Percentiles rank a stretch among this genome's conserved stretches.
These are phyloP conservation scores for Aspergillus costaricaensis DNA, from an alignment of 2,329 filamentous ascomycete genomes.

Conservation along the genomic window DNA sequence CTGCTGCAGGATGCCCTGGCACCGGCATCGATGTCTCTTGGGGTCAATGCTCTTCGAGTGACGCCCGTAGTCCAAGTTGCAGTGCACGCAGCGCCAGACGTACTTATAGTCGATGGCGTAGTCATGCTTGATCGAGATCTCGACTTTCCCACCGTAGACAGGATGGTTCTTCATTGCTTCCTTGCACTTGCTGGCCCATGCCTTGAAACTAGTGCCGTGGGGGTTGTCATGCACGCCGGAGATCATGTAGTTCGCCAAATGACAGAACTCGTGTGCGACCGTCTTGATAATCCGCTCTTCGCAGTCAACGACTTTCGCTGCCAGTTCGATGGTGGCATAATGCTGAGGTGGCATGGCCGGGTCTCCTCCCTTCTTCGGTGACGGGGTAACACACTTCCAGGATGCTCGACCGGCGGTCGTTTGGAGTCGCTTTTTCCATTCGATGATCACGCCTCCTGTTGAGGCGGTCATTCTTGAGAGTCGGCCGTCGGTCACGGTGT, in stretches of 20 bases:
- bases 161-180: slow-evolving; percentile 41
- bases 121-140: slow-evolving; percentile 84
- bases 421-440: slow-evolving; percentile 65
- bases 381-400: slow-evolving; percentile 53
- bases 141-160: slow-evolving; percentile 62
- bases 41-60: slow-evolving; percentile 86
- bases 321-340: slow-evolving; percentile 79
- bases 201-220: slow-evolving; percentile 82
- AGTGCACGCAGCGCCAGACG: slow-evolving; percentile 74
- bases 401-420: slow-evolving; percentile 67
- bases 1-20: slow-evolving; percentile 71
- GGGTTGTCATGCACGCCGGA: slow-evolving; percentile 72
- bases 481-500: slow-evolving; percentile 51
- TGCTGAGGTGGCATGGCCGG: slow-evolving; percentile 45
- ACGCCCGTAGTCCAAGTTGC: slow-evolving; percentile 72
- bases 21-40: slow-evolving; percentile 72
- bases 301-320: slow-evolving; percentile 81
- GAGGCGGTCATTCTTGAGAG: slow-evolving; percentile 51
- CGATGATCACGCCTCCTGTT: slow-evolving; percentile 60
- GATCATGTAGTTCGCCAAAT: slow-evolving; percentile 89
- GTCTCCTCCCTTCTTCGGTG: background rate
- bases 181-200: slow-evolving; percentile 56
- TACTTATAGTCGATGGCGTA: slow-evolving; percentile 95
- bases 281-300: slow-evolving; percentile 80
- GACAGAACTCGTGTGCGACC: slow-evolving; percentile 95